Evolutionary conservation across 768 basidiomycete genomes (phyloP).

Genomic region (Lactarius evosmus): DNA sequence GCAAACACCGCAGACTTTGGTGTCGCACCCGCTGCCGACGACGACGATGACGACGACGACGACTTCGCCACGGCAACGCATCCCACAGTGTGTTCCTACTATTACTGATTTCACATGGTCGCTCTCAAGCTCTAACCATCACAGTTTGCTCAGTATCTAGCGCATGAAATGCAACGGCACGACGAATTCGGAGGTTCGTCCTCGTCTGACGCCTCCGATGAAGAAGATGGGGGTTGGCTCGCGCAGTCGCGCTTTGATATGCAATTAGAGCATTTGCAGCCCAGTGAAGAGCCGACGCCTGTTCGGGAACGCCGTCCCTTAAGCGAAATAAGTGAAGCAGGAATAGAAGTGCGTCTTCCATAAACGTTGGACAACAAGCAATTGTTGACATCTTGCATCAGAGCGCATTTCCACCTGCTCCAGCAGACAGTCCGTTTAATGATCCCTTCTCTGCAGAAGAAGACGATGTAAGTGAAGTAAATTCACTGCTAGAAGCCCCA

Average conservation of each 20-base stretch:
- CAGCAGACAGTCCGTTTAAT: slow-evolving; percentile 29
- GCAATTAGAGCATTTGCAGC: slow-evolving; percentile 31
- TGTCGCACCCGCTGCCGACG: slow-evolving; percentile 42
- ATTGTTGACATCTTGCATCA: slow-evolving; percentile 1
- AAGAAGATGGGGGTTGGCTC: slow-evolving; percentile 77
- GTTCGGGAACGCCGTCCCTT: slow-evolving; percentile 34
- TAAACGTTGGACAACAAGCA: background rate
- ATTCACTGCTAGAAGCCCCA: background rate
- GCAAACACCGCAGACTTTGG: slow-evolving; percentile 68
- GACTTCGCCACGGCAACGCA: slow-evolving; percentile 43
- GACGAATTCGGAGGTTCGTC: slow-evolving; percentile 53
- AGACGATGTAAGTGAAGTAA: slow-evolving; percentile 47
- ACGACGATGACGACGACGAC: slow-evolving; percentile 46
- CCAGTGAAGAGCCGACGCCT: slow-evolving; percentile 28
- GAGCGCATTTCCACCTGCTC: slow-evolving; percentile 16
- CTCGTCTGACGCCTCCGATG: slow-evolving; percentile 49
- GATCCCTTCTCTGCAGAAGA: slow-evolving; percentile 44
- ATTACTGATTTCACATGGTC: slow-evolving; percentile 1
- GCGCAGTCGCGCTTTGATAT: slow-evolving; percentile 67
- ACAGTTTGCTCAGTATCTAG: slow-evolving; percentile 79
- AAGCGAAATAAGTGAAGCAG: slow-evolving; percentile 33
- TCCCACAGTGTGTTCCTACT: slow-evolving; percentile 41
- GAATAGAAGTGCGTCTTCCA: slow-evolving; percentile 32
- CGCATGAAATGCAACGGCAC: slow-evolving; percentile 64
- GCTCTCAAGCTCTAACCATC: background rate